These are phyloP conservation scores for Fragaria iinumae DNA, from an alignment of 306 rosid species.

Conservation along the genomic window DNA sequence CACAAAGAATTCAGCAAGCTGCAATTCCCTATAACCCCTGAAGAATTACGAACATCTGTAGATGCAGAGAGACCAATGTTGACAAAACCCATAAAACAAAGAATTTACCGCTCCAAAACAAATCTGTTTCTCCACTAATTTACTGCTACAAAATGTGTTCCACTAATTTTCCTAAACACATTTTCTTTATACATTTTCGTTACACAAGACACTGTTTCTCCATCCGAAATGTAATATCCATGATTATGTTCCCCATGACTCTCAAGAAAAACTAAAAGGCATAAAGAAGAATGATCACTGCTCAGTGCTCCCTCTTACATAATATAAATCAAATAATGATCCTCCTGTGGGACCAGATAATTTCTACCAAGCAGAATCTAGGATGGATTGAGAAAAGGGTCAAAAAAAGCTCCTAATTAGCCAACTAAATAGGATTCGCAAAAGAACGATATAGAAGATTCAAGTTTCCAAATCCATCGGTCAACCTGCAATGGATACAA, in stretches of 20 bases:
- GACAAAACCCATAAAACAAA: neutral
- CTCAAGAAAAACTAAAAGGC: neutral
- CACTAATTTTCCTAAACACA: neutral
- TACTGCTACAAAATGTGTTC: neutral
- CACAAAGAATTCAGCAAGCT: neutral
- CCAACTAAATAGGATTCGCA: neutral
- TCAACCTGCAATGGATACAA: neutral
- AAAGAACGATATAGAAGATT: neutral
- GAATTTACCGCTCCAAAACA: neutral
- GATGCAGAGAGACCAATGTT: neutral
- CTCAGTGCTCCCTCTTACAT: neutral
- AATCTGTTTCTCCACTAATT: neutral
- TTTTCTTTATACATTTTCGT: neutral
- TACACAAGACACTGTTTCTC: neutral
- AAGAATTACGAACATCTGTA: neutral
- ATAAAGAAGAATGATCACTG: neutral
- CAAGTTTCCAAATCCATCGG: neutral
- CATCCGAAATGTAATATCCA: neutral
- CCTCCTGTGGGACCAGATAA: neutral
- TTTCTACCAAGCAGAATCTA: neutral
- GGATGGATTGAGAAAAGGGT: neutral
- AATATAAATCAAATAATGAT: neutral
- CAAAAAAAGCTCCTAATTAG: neutral
- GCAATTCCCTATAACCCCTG: neutral
- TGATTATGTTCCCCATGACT: neutral